phyloP scores from a whole-genome alignment of 352 stramenopile species.

The Globisporangium polare region DNA sequence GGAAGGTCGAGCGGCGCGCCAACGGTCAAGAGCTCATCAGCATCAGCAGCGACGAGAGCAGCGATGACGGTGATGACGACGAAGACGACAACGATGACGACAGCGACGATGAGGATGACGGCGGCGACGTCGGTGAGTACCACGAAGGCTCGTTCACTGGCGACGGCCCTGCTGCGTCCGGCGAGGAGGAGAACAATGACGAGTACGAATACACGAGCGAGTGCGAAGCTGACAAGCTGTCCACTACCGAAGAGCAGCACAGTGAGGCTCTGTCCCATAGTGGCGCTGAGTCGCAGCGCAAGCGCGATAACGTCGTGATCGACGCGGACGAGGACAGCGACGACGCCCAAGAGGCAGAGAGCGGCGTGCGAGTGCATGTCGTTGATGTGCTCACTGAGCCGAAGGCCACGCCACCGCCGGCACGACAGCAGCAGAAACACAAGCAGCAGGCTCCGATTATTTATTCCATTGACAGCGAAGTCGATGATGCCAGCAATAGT shows the following conservation, averaged over 20 bases:
- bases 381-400: neutral
- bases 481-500: conserved; percentile 17
- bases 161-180: neutral
- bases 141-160: neutral
- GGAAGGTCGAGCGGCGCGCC: conserved; percentile 48
- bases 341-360: neutral
- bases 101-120: neutral
- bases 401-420: neutral
- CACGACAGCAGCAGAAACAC: neutral
- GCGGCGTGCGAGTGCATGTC: neutral
- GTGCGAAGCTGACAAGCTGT: neutral
- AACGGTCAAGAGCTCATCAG: conserved; percentile 59
- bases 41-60: conserved; percentile 36
- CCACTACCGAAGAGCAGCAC: neutral
- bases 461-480: conserved; percentile 35
- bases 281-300: neutral
- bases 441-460: conserved; percentile 13
- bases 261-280: neutral
- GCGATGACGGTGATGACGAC: conserved; percentile 15
- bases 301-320: neutral
- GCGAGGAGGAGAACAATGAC: neutral
- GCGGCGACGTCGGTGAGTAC: neutral
- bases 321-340: neutral
- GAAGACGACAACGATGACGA: conserved; percentile 15
- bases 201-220: neutral